Evolutionary conservation across 169 alveolate species (phyloP).

Genomic region (Eimeria tenella): DNA sequence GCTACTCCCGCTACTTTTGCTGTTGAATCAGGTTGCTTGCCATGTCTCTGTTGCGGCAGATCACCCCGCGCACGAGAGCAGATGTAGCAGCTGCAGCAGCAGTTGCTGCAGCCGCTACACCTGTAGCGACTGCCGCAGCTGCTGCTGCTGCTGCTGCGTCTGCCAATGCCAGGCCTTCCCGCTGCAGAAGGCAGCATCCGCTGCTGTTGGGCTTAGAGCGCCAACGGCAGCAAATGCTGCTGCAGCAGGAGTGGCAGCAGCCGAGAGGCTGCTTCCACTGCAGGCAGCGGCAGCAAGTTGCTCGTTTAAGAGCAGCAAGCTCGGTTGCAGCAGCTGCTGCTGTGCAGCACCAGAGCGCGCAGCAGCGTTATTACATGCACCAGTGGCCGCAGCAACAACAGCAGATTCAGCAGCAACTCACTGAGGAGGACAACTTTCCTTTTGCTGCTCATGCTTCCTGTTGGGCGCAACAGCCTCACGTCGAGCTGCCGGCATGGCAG

Average conservation of each 20-base stretch:
- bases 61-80: not conserved
- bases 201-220: slow-evolving; percentile 3
- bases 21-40: not conserved
- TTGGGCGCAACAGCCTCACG: slow-evolving; percentile 1
- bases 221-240: slow-evolving; percentile 27
- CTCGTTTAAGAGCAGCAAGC: not conserved
- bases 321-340: slow-evolving; percentile 40
- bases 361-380: slow-evolving; percentile 1
- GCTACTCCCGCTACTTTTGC: not conserved
- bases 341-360: slow-evolving; percentile 31
- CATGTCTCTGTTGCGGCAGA: slow-evolving; percentile 3
- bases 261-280: not conserved
- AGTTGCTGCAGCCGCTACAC: slow-evolving; percentile 14
- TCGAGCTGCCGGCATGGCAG: slow-evolving; percentile 6
- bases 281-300: not conserved
- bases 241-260: slow-evolving; percentile 24
- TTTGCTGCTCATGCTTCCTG: slow-evolving; percentile 29
- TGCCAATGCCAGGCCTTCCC: not conserved
- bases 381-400: slow-evolving; percentile 51
- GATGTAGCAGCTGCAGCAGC: slow-evolving; percentile 36
- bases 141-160: slow-evolving; percentile 1
- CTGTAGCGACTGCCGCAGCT: slow-evolving; percentile 8
- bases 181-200: not conserved
- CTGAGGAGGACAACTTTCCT: not conserved
- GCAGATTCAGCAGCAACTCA: not conserved